Base-by-base conservation (phyloP, 1,284 basidiomycete species). In the Microbotryum scabiosae region DNA sequence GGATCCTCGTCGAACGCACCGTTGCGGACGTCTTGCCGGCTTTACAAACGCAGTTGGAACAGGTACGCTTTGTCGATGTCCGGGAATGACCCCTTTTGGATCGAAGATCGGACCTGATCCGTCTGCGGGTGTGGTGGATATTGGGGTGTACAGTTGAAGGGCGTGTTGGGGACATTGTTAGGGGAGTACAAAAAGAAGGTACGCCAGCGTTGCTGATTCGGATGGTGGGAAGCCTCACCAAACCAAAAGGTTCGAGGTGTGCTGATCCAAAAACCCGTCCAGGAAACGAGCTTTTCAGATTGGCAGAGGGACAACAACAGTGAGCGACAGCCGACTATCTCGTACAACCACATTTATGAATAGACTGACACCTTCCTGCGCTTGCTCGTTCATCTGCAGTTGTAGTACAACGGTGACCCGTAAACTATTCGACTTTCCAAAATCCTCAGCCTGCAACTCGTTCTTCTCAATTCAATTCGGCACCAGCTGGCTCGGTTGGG, bases 11-110 rank as follows among this genome's bases (percentile, higher is more conserved):
- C 28, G 92, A 98, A 75, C 82, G 93, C 52, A 97, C 91, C 0
- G 96, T 98, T 51, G 86, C 88, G 73, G 96, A 98, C 70, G 91
- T 98, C 41, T 85, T 91, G 41, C 94, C 94, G 47, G 85, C 88
- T 25, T 77, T 97, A 48, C 83, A 89, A 75, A 89, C 85, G 18
- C 94, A 92, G 72, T 81, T 83, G 57, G 83, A 88, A 70, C 89
- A 90, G 63, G 89, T 91, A 70, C 66, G 85, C 76, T 28, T 41
- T 26, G 16, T 16, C 23, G 4, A 6, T 7, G 4, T 23, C 25
- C 9, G 9, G 5, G 21, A 10, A n/a, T 9, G 26, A 16, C 30
- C 3, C 7, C 8, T 9, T 30, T 30, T 28, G 30, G n/a, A 14
- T 9, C 8, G 6, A 20, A 36, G 47, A 14, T 9, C 8, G 6